Evolutionary conservation across 768 basidiomycete species (phyloP), one percentile per base, ranked within the genome.

Genomic region (Suillus clintonianus): DNA sequence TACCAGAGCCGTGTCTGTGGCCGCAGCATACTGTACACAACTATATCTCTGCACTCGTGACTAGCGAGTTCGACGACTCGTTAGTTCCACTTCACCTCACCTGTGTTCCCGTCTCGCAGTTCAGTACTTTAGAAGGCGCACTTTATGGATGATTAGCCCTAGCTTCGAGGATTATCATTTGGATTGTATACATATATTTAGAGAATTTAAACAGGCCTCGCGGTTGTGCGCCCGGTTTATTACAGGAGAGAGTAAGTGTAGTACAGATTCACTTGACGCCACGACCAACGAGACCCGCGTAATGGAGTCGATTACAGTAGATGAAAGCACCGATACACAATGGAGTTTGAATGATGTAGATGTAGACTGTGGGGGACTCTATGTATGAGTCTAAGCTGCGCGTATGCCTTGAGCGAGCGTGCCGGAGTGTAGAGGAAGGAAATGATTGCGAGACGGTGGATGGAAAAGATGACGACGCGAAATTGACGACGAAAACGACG

Each of bases 321-420:
- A 48, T n/a, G 1, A 14, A 15, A 50, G 15, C 48, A 27, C 24
- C 15, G 1, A 50, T 50, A 50, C 48, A 27, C 27, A 27, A 50
- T 48, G 24, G 22, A 55, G 19, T n/a, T 36, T 15, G 13, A 22
- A 15, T 39, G 24, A 10, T 27, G 19, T n/a, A 10, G n/a, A 30
- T 17, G 0, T 39, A 7, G 15, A 17, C n/a, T n/a, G n/a, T n/a
- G n/a, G n/a, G 7, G 13, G 56, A 57, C 56, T 57, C 55, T n/a
- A n/a, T n/a, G n/a, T 57, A 57, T 19, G 37, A 57, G 56, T 57
- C 56, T 41, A 41, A 27, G 39, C 56, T 27, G 56, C 56, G 39
- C 39, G 5, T 27, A 17, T 41, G 24, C 39, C 56, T 57, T 57
- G 24, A 57, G 37, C 55, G 50, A 56, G 39, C 56, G 56, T 27